phyloP scores from a whole-genome alignment of 371 early-diverging fungal genomes.

The Fennellomyces sp. region DNA sequence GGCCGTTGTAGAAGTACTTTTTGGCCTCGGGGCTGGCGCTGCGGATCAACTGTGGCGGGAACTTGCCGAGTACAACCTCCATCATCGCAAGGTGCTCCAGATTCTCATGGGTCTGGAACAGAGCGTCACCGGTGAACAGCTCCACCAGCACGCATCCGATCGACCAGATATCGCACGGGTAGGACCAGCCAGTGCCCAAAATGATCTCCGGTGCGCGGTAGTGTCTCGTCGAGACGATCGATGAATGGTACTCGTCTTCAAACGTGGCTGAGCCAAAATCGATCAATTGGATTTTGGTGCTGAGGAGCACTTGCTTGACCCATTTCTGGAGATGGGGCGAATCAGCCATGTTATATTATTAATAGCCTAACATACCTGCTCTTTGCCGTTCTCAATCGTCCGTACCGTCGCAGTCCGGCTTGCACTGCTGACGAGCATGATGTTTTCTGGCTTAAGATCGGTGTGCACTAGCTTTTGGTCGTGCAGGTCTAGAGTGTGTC shows the following conservation, averaged over 20 bases:
- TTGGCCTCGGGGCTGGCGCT: constrained; percentile 22
- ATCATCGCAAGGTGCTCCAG: constrained; percentile 78
- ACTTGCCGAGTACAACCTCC: constrained; percentile 63
- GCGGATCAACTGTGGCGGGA: constrained; percentile 45
- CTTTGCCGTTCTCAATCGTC: constrained; percentile 25
- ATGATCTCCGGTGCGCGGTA: constrained; percentile 98
- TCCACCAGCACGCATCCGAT: constrained; percentile 96
- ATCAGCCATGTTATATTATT: not conserved
- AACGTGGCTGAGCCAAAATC: constrained; percentile 97
- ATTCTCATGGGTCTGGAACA: constrained; percentile 94
- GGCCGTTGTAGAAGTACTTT: not conserved
- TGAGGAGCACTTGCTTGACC: constrained; percentile 56
- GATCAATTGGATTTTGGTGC: constrained; percentile 86
- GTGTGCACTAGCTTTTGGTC: constrained; percentile 78
- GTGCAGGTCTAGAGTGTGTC: constrained; percentile 74
- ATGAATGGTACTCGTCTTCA: constrained; percentile 89
- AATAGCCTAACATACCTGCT: not conserved
- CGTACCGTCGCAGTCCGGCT: constrained; percentile 2
- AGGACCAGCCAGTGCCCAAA: constrained; percentile 90
- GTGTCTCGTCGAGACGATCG: constrained; percentile 91
- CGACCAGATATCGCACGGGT: constrained; percentile 97
- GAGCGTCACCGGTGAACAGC: constrained; percentile 91
- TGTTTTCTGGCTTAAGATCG: constrained; percentile 94
- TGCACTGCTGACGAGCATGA: constrained; percentile 35
- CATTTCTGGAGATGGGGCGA: not conserved